Conservation (phyloP, 805 yeast species). For the Lachancea waltii region DNA sequence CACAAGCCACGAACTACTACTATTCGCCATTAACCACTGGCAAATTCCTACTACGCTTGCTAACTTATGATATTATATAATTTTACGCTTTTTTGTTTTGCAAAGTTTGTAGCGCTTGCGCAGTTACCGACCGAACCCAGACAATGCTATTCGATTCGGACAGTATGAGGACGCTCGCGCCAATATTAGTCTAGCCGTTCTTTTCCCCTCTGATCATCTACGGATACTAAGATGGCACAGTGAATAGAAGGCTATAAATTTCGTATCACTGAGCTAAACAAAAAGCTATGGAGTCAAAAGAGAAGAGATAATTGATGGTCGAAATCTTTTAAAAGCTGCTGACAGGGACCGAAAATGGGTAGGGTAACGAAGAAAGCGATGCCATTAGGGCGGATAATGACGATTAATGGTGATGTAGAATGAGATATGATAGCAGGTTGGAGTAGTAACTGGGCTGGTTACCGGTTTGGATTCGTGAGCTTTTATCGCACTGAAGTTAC, state of each 20-base stretch:
- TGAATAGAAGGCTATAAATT: conserved; percentile 33
- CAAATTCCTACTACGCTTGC: background rate
- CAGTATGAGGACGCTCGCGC: conserved; percentile 36
- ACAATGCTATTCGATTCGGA: conserved; percentile 19
- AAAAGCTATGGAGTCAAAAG: background rate
- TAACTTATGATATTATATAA: no score
- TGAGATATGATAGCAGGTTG: no score
- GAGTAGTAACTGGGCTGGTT: no score
- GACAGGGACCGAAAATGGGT: background rate
- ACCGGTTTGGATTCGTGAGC: no score
- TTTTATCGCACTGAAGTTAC: no score
- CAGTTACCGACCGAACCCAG: conserved; percentile 33
- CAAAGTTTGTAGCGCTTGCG: conserved; percentile 24
- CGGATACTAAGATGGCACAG: conserved; percentile 31
- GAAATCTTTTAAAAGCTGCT: background rate
- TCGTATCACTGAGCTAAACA: conserved; percentile 26
- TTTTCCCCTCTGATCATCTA: conserved; percentile 37
- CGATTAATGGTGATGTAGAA: background rate
- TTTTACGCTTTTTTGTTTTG: background rate
- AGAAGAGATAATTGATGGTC: background rate
- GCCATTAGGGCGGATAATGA: conserved; percentile 1
- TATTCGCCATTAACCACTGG: background rate
- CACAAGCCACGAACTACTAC: background rate
- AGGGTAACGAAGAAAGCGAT: conserved; percentile 4
- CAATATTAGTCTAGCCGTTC: conserved; percentile 30